Evolutionary conservation across 2,329 filamentous ascomycete species (phyloP), one percentile per base, ranked within the genome.

Genomic region (Paecilomyces dactylethromorphus): DNA sequence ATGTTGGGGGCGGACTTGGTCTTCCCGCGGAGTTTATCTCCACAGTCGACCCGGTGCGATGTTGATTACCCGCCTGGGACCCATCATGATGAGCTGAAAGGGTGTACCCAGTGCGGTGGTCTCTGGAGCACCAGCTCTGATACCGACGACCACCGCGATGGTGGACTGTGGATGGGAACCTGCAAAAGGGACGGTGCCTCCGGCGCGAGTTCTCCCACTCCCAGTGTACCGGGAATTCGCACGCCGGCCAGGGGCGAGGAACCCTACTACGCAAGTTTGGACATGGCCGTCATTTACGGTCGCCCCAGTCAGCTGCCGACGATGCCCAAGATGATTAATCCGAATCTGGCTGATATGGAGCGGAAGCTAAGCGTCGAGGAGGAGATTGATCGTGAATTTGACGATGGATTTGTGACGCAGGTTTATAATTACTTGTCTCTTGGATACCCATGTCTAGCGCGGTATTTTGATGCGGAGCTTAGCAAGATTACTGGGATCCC

Each of bases 341-440:
- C 50, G 18, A 33, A 32, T 7, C 15, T 31, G 31, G 45, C 35
- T 24, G 35, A 57, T 11, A 66, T 71, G 52, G 59, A 72, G 18
- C 64, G 68, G 21, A 71, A 71, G 66, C 58, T 73, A 1, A 57
- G 65, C 33, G 52, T 65, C 52, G 78, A 82, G 62, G 71, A 76
- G 77, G 70, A 76, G 11, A 80, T 86, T 50, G 75, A 81, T 29
- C 71, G 76, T 32, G 92, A 96, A 73, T 96, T 94, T 68, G 81
- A 87, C 61, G 91, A 96, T 71, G 81, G 81, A 3, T 96, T 97
- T 71, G 86, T 97, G 58, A 96, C 92, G 0, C 93, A 97, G 74
- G 92, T 97, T 7, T 97, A 95, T 81, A 97, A 97, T 74, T 97
- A 97, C 74, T 82, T 97, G 15, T 96, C 91, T 0, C 82, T 97